Conservation (phyloP, 805 yeast species). For the Candida parachauliodes region DNA sequence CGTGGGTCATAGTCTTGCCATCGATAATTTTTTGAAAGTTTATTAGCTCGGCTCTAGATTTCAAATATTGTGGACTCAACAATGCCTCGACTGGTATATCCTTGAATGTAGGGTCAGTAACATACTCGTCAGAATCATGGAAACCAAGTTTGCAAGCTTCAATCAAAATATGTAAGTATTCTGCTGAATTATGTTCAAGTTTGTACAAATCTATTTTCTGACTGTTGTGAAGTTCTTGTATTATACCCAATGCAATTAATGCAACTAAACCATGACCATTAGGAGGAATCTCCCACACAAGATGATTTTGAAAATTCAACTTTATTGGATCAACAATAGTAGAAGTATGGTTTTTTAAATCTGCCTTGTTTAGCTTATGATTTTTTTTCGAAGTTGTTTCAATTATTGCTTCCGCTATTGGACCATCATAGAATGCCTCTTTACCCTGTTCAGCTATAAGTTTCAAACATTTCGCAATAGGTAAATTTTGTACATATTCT, state of each 20-base stretch:
- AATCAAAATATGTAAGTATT: conserved; percentile 64
- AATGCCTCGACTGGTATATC: conserved; percentile 38
- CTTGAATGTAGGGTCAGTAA: conserved; percentile 55
- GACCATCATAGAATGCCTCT: conserved; percentile 67
- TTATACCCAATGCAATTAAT: conserved; percentile 62
- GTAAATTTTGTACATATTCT: conserved; percentile 49
- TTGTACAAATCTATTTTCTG: conserved; percentile 39
- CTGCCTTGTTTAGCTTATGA: conserved; percentile 54
- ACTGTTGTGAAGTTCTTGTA: conserved; percentile 48
- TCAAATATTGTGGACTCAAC: conserved; percentile 47
- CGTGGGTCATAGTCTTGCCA: conserved; percentile 42
- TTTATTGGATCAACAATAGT: conserved; percentile 64
- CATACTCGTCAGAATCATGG: conserved; percentile 71
- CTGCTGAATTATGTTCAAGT: conserved; percentile 62
- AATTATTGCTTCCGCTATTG: conserved; percentile 64
- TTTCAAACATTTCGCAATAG: conserved; percentile 51
- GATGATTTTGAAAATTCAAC: conserved; percentile 46
- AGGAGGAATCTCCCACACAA: conserved; percentile 81
- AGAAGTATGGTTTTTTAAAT: conserved; percentile 54
- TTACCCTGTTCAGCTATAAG: conserved; percentile 54
- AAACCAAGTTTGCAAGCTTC: conserved; percentile 72
- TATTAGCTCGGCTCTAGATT: conserved; percentile 47
- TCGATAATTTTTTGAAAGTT: conserved; percentile 34
- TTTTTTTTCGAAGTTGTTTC: conserved; percentile 48
- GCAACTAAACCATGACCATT: conserved; percentile 82